Base-by-base conservation (phyloP, 2,329 filamentous ascomycete species). In the Biscogniauxia sp. region DNA sequence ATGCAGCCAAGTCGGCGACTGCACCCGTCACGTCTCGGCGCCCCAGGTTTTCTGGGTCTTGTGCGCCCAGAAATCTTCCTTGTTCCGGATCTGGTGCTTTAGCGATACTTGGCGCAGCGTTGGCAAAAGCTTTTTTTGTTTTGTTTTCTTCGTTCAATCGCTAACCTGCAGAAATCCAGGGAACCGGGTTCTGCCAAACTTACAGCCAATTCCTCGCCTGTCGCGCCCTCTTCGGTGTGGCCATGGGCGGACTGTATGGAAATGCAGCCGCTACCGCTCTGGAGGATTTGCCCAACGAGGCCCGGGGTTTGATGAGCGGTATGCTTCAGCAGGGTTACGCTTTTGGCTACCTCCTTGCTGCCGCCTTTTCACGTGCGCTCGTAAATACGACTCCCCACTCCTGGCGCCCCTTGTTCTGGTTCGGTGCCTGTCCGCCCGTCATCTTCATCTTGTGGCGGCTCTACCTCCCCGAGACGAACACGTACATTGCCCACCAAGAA, bases 331-430 rank as follows among this genome's bases (percentile, higher is more conserved):
- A 92, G 74, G 90, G 90, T 28, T 92, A 80, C 77, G 89, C 76
- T 1, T 80, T 84, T 56, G 83, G 90, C 13, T 93, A 93, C 71
- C 80, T 90, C 1, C 76, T 85, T 11, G 80, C 80, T 1, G 76
- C 83, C 0, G 83, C 84, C 15, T 87, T 90, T 66, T 76, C 84
- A 11, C 80, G 87, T 7, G 91, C 81, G 4, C 82, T 95, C 6
- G 85, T 93, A 55, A 79, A 90, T 74, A 95, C 92, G 0, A 94
- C 92, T 0, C 74, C 86, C 0, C 88, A 96, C 71, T 87, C 83
- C 56, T 97, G 93, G 93, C 82, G 93, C 7, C 91, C 92, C 0
- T 80, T 96, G 0, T 96, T 88, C 80, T 97, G 93, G 92, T 96
- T 96, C 74, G 92, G 88, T 13, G 91, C 92, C 5, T 84, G 88